Evolutionary conservation across 331 rosid species (phyloP).

Genomic region (Cydonia oblonga): DNA sequence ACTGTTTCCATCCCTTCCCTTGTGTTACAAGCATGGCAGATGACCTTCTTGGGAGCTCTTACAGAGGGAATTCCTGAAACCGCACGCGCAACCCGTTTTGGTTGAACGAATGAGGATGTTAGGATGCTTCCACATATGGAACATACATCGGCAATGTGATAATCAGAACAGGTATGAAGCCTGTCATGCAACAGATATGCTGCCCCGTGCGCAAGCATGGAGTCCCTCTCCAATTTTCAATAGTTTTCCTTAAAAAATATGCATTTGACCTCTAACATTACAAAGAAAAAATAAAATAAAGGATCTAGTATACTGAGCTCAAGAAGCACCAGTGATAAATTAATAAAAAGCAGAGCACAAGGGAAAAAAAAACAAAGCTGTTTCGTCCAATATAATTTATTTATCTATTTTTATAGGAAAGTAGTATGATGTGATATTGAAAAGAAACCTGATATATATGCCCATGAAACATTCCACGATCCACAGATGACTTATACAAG

Average conservation of each 20-base stretch:
- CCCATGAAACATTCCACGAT: constrained; percentile 98
- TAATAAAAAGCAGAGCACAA: background rate
- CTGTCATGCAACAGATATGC: constrained; percentile 86
- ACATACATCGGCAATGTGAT: constrained; percentile 88
- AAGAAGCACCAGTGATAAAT: background rate
- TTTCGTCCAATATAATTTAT: background rate
- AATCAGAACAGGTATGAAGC: constrained; percentile 83
- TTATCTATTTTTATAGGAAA: background rate
- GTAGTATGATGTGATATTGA: background rate
- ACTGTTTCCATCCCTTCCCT: constrained; percentile 89
- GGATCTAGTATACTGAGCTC: background rate
- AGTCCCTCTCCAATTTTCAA: constrained; percentile 54
- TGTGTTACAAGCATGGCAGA: constrained; percentile 61
- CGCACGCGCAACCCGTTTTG: constrained; percentile 28
- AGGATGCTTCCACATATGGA: constrained; percentile 79
- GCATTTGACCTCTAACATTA: background rate
- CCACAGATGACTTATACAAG: constrained; percentile 14
- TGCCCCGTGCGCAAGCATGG: constrained; percentile 96
- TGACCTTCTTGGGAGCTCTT: constrained; percentile 45
- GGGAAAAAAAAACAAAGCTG: too few species aligned
- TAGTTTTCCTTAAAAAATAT: background rate
- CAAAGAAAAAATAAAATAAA: too few species aligned
- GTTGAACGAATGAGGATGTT: constrained; percentile 42
- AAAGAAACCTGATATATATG: constrained; percentile 76
- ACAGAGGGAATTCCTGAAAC: constrained; percentile 54